A percentile compares a stretch with the other conserved stretches of the same genome.
Evolutionary conservation across 768 basidiomycete genomes (phyloP).

Genomic region (Leucocoprinus sp.): DNA sequence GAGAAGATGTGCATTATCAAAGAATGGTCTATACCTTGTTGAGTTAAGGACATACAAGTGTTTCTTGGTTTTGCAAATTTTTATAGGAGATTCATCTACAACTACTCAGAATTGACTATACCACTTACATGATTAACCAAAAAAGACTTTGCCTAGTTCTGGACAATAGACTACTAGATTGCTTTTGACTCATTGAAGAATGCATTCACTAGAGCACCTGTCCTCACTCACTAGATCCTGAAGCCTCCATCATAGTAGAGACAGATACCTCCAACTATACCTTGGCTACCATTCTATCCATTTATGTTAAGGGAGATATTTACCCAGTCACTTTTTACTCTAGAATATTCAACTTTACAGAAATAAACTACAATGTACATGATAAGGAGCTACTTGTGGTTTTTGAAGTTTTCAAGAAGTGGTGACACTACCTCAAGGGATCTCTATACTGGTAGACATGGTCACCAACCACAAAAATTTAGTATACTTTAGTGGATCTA

Average conservation of each 20-base stretch:
- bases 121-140: background rate
- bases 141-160: background rate
- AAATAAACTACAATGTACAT: too few species aligned
- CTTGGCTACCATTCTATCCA: too few species aligned
- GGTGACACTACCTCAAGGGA: too few species aligned
- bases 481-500: too few species aligned
- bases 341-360: too few species aligned
- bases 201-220: background rate
- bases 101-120: background rate
- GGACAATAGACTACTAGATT: too few species aligned
- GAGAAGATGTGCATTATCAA: conserved; percentile 20
- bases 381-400: too few species aligned
- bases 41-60: conserved; percentile 20
- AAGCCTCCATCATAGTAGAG: background rate
- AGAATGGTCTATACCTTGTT: conserved; percentile 27
- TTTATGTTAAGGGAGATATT: too few species aligned
- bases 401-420: too few species aligned
- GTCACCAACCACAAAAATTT: too few species aligned
- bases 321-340: too few species aligned
- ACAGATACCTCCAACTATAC: background rate
- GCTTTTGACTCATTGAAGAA: background rate
- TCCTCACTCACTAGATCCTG: conserved; percentile 3
- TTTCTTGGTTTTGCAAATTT: background rate
- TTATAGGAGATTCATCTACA: background rate
- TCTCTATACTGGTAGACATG: too few species aligned